Conservation (phyloP, 257 asterid species). For the Solanum chiquidenum region DNA sequence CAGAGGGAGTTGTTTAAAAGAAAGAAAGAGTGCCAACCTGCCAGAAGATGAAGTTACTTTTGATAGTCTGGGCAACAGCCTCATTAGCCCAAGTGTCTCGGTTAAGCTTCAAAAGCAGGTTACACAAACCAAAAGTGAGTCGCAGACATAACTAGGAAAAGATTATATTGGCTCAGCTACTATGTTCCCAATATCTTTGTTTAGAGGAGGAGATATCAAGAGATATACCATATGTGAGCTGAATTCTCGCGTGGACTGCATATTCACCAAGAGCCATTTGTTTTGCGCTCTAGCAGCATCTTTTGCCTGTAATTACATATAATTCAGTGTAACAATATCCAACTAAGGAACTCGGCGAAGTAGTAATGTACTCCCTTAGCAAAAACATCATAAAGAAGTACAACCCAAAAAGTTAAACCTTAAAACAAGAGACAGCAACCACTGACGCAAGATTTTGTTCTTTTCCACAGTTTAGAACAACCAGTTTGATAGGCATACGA, state of each 20-base stretch:
- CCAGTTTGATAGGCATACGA: background rate
- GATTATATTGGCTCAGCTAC: background rate
- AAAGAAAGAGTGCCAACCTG: conserved; percentile 49
- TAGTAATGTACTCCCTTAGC: background rate
- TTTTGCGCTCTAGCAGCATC: conserved; percentile 64
- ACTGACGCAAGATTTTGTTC: background rate
- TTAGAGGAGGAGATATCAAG: background rate
- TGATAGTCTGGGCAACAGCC: conserved; percentile 94
- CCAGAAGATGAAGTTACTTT: conserved; percentile 89
- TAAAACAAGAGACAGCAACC: background rate
- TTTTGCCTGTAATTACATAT: conserved; percentile 54
- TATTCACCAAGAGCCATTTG: conserved; percentile 88
- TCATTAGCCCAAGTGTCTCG: conserved; percentile 99
- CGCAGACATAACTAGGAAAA: background rate
- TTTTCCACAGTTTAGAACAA: background rate
- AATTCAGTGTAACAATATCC: background rate
- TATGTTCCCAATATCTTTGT: background rate
- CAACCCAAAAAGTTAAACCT: background rate
- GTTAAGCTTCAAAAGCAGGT: conserved; percentile 59
- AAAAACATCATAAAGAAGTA: background rate
- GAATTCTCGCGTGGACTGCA: conserved; percentile 89
- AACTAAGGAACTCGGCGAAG: background rate
- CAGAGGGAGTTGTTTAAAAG: background rate
- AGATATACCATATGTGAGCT: conserved; percentile 87
- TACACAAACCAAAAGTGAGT: background rate